Base-by-base conservation (phyloP, 176 grass and related monocot genomes). In the Paspalum vaginatum region DNA sequence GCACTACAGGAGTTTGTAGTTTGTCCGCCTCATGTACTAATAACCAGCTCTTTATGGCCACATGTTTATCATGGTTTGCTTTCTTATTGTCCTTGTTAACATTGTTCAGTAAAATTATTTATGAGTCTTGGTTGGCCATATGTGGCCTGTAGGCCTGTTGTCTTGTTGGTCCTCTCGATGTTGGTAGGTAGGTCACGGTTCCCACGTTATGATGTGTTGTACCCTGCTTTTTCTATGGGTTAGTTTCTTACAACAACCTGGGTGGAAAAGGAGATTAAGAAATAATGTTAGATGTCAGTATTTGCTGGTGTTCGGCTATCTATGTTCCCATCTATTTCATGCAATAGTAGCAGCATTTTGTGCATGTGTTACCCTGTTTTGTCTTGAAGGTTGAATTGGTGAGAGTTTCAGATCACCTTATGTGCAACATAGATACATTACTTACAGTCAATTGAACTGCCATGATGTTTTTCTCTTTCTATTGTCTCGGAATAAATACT, bases 51-150 rank as follows among this genome's bases (percentile, higher is more conserved):
- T 32, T 59, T 47, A 45, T 56, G 16, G 48, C 21, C 42, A 65
- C 11, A 59, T 67, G 32, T 67, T 79, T 74, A 41, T 65, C 57
- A 27, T 88, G 17, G 25, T 50, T 42, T 72, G 7, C 6, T 64
- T 7, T 21, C 11, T 15, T 58, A 39, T 41, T 7, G 22, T 24
- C 57, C 76, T 66, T 57, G 5, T 56, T 9, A 52, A 55, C 11
- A 13, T 40, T 46, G 55, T 9, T 65, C 0, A 1, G 49, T 42
- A 25, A 78, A 87, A 48, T 58, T 58, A 69, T 21, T 21, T 39
- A 0, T 3, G 44, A 43, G 40, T 64, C 8, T 42, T 44, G 12
- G 10, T 76, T 44, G 62, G 26, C 20, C 69, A 37, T 63, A 27
- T 15, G 37, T 39, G 46, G 41, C 46, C 13, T 50, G 20, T 39